Evolutionary conservation across 352 stramenopile genomes (phyloP).

Genomic region (Sclerospora graminicola): DNA sequence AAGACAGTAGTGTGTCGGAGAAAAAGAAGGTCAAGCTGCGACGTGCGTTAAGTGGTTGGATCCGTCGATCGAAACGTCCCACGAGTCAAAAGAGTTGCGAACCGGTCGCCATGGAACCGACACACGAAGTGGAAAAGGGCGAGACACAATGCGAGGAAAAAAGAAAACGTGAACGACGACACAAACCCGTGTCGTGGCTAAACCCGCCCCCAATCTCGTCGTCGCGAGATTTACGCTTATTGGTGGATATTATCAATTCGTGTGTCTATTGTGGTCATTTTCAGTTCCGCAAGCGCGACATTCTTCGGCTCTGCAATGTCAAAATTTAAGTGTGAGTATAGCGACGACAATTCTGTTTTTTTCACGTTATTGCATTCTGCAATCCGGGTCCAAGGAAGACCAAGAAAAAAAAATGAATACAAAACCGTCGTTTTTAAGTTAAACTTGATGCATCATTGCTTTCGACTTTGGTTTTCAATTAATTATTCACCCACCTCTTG

Average conservation of each 20-base stretch:
- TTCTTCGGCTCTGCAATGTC: constrained; percentile 52
- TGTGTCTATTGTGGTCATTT: constrained; percentile 50
- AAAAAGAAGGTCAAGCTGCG: constrained; percentile 16
- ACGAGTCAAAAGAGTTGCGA: too few relatives aligned
- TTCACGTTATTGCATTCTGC: too few relatives aligned
- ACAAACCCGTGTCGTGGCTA: constrained; percentile 26
- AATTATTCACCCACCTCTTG: neutral
- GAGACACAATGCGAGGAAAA: constrained; percentile 5
- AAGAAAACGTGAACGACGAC: constrained; percentile 1
- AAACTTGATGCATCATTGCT: too few relatives aligned
- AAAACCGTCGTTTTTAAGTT: too few relatives aligned
- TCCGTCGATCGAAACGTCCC: constrained; percentile 12
- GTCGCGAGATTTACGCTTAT: constrained; percentile 28
- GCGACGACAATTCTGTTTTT: too few relatives aligned
- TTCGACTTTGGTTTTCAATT: neutral
- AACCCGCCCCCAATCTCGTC: constrained; percentile 35
- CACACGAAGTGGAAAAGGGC: neutral
- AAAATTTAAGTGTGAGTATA: constrained; percentile 20
- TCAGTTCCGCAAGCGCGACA: constrained; percentile 38
- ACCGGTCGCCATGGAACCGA: neutral
- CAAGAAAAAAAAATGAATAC: too few relatives aligned
- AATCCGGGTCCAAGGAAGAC: too few relatives aligned
- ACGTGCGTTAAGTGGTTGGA: constrained; percentile 12
- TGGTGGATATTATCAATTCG: constrained; percentile 59
- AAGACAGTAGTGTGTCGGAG: neutral